These are phyloP conservation scores for Populus ilicifolia DNA, from an alignment of 345 rosid species.

Conservation along the genomic window DNA sequence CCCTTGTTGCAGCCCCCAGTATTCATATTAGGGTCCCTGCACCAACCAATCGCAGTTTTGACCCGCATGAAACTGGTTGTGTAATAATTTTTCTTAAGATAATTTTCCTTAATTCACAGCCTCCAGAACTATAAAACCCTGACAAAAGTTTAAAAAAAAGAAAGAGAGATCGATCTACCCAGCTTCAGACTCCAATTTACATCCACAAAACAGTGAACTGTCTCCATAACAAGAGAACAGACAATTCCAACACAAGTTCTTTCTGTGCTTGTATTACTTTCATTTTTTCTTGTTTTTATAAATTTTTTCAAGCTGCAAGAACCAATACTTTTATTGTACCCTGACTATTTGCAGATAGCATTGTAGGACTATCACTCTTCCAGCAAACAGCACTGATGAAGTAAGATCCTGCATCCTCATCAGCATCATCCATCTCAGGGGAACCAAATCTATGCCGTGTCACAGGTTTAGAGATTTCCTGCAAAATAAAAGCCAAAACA, in stretches of 20 bases:
- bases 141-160: too few relatives aligned
- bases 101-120: background rate
- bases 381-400: slow-evolving; percentile 97
- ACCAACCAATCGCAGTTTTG: background rate
- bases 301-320: slow-evolving; percentile 57
- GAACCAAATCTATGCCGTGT: slow-evolving; percentile 87
- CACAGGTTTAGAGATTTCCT: slow-evolving; percentile 86
- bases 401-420: slow-evolving; percentile 79
- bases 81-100: too few relatives aligned
- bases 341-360: slow-evolving; percentile 93
- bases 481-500: slow-evolving; percentile 12
- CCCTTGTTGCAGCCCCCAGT: background rate
- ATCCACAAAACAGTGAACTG: too few relatives aligned
- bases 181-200: background rate
- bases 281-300: background rate
- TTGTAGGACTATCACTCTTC: slow-evolving; percentile 94
- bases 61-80: too few relatives aligned
- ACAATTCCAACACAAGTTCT: background rate
- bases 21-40: background rate
- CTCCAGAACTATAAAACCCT: background rate
- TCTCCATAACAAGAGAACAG: background rate
- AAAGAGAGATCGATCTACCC: background rate
- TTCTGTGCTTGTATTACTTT: background rate
- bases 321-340: slow-evolving; percentile 94
- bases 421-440: slow-evolving; percentile 76